Base-by-base conservation (phyloP, 257 asterid species). In the Cinchona pubescens region DNA sequence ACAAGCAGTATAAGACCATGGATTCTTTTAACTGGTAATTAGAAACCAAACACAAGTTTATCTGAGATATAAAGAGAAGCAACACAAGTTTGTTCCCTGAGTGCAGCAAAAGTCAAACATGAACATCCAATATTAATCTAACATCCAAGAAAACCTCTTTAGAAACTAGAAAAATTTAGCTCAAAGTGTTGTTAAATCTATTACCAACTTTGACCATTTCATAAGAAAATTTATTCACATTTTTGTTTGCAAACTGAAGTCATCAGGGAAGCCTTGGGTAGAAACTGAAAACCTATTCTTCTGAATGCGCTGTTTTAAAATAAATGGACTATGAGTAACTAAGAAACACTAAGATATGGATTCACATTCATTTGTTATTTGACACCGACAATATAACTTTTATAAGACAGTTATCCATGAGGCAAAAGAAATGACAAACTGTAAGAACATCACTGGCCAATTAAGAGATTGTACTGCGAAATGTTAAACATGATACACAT, bases 401-500 rank as follows among this genome's bases (percentile, higher is more conserved):
- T 23, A 64, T 27, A 56, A 23, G 40, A 60, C 32, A 72, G 29
- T 55, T 48, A 61, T 43, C 69, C 25, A 23, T 34, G 51, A 35
- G 15, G 53, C 72, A 61, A 42, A 42, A 69, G 23, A 38, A 45
- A n/a, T 8, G 18, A 12, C 13, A 67, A 66, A 66, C 21, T 23
- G 35, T n/a, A 42, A 67, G 37, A 12, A 11, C 10, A 67, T 23
- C 72, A 67, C 4, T 40, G 4, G 46, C 72, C 30, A 42, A 48
- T 2, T 66, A 27, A 72, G 42, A 51, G 13, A 56, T 59, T 9
- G 46, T 49, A 49, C 9, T 56, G 15, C 29, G 32, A 62, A 58
- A 58, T 34, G 48, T 71, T 38, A 78, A 51, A 63, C 70, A 48
- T 46, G 73, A 32, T 34, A 63, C 68, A 63, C 71, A 77, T 63